These are phyloP conservation scores for Exophiala bonariae DNA, from an alignment of 2,329 filamentous ascomycete species.

Conservation along the genomic window DNA sequence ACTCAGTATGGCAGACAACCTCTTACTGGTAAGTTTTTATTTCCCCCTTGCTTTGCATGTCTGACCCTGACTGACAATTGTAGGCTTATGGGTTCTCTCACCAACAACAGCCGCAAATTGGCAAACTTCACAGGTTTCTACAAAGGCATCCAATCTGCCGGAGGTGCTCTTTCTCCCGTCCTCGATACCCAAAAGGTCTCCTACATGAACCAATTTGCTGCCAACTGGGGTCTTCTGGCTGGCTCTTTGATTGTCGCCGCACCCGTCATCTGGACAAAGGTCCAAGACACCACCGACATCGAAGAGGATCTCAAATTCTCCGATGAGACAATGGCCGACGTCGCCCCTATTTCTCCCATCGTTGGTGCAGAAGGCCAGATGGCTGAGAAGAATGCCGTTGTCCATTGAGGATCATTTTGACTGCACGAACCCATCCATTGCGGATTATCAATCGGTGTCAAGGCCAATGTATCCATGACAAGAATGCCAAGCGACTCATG, in stretches of 20 bases:
- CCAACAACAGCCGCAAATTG: constrained; percentile 81
- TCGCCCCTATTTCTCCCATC: constrained; percentile 37
- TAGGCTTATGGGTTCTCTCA: constrained; percentile 81
- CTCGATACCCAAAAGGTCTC: constrained; percentile 61
- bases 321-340: constrained; percentile 75
- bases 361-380: constrained; percentile 19
- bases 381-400: constrained; percentile 11
- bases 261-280: constrained; percentile 73
- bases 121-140: constrained; percentile 84
- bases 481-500: too few relatives aligned
- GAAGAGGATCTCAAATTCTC: constrained; percentile 80
- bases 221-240: constrained; percentile 68
- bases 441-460: too few relatives aligned
- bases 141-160: constrained; percentile 79
- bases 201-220: constrained; percentile 67
- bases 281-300: constrained; percentile 71
- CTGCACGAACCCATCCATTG: too few relatives aligned
- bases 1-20: constrained; percentile 85
- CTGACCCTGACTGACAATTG: constrained; percentile 1
- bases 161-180: constrained; percentile 71
- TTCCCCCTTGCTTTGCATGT: not conserved
- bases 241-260: constrained; percentile 69
- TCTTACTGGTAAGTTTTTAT: constrained; percentile 71
- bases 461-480: too few relatives aligned
- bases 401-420: too few relatives aligned